phyloP scores from a whole-genome alignment of 192 early-diverging fungal genomes.

The Backusella tarrabulga region DNA sequence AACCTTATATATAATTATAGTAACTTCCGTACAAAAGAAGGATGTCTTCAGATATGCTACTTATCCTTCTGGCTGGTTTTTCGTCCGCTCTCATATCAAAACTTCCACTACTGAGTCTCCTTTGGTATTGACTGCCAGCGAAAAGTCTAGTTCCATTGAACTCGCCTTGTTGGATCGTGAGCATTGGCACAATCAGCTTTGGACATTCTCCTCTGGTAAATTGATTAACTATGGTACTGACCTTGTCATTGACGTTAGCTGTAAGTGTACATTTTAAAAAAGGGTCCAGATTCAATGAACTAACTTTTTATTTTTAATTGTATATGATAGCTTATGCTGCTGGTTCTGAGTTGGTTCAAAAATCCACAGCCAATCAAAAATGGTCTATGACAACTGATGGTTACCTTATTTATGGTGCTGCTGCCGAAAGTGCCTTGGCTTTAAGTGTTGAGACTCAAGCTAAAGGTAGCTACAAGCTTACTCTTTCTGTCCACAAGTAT shows the following conservation, averaged over 20 bases:
- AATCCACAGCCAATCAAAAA: constrained; percentile 1
- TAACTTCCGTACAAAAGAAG: constrained; percentile 17
- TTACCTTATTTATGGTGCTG: constrained; percentile 21
- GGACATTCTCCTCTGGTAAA: constrained; percentile 22
- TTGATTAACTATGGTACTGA: constrained; percentile 29
- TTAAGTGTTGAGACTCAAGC: background rate
- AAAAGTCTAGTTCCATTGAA: background rate
- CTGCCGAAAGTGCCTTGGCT: constrained; percentile 7
- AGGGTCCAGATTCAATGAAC: background rate
- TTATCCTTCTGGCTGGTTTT: constrained; percentile 34
- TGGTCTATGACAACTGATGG: constrained; percentile 33
- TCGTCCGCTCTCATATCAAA: constrained; percentile 15
- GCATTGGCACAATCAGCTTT: constrained; percentile 26
- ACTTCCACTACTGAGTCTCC: constrained; percentile 17
- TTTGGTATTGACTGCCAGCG: constrained; percentile 17
- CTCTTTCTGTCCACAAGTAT: background rate
- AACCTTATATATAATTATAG: constrained; percentile 2
- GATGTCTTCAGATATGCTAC: constrained; percentile 21
- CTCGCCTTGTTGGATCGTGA: constrained; percentile 7
- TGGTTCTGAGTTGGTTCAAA: constrained; percentile 20
- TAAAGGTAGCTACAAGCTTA: background rate
- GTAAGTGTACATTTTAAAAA: constrained; percentile 13
- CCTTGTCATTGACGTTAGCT: constrained; percentile 12
- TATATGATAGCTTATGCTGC: background rate
- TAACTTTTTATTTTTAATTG: constrained; percentile 1